Conservation (phyloP, 192 early-diverging fungal species). For the Haplosporangium gracile region DNA sequence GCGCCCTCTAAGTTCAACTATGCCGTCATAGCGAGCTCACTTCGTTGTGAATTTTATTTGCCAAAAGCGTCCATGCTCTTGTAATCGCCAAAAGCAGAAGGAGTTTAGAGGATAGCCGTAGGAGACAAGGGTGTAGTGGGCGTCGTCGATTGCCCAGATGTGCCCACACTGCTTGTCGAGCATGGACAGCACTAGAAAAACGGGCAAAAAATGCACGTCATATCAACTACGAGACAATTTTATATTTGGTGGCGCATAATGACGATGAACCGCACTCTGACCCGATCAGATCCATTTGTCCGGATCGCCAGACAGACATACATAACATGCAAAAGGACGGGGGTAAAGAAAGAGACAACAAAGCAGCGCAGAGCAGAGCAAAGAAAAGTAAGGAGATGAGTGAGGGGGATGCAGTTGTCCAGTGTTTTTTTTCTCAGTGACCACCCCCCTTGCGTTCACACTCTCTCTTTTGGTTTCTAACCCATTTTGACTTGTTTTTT, state of each 20-base stretch:
- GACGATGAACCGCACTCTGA: conserved; percentile 7
- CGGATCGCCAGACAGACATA: neutral
- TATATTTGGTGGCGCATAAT: neutral
- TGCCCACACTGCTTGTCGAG: too few relatives aligned
- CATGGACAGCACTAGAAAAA: too few relatives aligned
- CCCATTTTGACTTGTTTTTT: neutral
- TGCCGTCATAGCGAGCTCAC: neutral
- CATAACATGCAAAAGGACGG: neutral
- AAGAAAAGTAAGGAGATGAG: neutral
- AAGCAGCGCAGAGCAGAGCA: neutral
- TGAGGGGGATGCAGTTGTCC: neutral
- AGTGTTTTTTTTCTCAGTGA: neutral
- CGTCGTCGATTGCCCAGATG: too few relatives aligned
- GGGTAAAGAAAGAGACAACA: neutral
- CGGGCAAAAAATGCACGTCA: too few relatives aligned
- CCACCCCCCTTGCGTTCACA: neutral
- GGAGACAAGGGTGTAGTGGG: too few relatives aligned
- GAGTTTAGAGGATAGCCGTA: too few relatives aligned
- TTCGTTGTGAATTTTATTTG: neutral
- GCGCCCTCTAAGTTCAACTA: neutral
- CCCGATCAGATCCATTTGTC: neutral
- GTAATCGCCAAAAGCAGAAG: too few relatives aligned
- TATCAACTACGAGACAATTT: too few relatives aligned
- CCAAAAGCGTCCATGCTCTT: neutral
- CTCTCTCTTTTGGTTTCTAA: neutral